Evolutionary conservation across 768 basidiomycete genomes (phyloP), one percentile per base, ranked within the genome.

Genomic region (Gloeopeniophorella convolvens): DNA sequence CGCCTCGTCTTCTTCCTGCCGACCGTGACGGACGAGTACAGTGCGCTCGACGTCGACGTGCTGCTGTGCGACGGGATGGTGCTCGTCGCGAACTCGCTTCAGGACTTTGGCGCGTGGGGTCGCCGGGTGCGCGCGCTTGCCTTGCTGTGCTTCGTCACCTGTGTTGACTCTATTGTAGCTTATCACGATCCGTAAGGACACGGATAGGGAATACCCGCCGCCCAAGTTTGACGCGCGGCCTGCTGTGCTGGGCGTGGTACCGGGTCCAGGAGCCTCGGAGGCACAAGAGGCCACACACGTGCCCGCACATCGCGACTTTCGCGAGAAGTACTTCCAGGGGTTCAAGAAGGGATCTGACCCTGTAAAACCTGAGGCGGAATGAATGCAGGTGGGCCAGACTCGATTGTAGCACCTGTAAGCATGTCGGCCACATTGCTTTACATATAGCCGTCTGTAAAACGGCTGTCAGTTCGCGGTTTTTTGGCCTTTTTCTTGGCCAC

Each of bases 91-190:
- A 94, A 95, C 63, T 93, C 90, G 30, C 66, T 91, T 55, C 93
- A 99, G 66, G 83, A 86, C 59, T 99, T 97, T 62, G 93, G 93
- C 12, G 87, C 83, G 21, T 99, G 95, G 95, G 93, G 91, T 1
- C 73, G 95, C 58, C 68, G 95, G 63, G 93, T 92, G 61, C 66
- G 87, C 70, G n/a, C 20, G 11, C 21, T 23, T 36, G 12, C 20
- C 10, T 51, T 18, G 37, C 21, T 42, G 31, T 20, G 23, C n/a
- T 39, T 24, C 20, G 42, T 24, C n/a, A 50, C 36, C 13, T 42
- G 37, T 35, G 27, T 43, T 35, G 12, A n/a, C 26, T 21, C 1
- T 20, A 21, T n/a, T 7, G 16, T 59, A 95, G 92, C 73, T 99
- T 15, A 88, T 98, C 46, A 98, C 95, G 7, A 85, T 98, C 63